phyloP scores from a whole-genome alignment of 352 stramenopile genomes.

The Plasmopara viticola region DNA sequence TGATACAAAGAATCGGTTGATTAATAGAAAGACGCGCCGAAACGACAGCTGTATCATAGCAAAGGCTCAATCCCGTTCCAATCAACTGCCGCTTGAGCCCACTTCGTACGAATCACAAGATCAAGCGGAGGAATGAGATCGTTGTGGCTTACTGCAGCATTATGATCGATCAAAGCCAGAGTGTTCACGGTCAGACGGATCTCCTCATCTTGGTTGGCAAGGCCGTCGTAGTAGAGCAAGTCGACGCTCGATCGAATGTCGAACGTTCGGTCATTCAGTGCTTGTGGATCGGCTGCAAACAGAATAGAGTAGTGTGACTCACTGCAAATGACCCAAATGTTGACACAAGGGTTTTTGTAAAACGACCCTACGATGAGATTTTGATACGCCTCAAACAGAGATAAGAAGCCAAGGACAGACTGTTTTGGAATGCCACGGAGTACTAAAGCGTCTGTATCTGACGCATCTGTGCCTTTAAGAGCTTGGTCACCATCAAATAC shows the following conservation, averaged over 20 bases:
- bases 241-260: slow-evolving; percentile 43
- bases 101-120: slow-evolving; percentile 87
- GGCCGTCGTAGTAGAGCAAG: slow-evolving; percentile 85
- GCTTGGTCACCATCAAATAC: slow-evolving; percentile 90
- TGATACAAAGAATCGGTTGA: too few relatives aligned
- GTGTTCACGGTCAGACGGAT: slow-evolving; percentile 59
- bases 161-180: slow-evolving; percentile 21
- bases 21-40: too few relatives aligned
- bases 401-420: slow-evolving; percentile 80
- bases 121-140: slow-evolving; percentile 83
- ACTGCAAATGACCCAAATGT: slow-evolving; percentile 89
- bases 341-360: slow-evolving; percentile 68
- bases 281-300: slow-evolving; percentile 36
- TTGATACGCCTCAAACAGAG: slow-evolving; percentile 89
- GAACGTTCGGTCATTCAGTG: slow-evolving; percentile 26
- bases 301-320: slow-evolving; percentile 91
- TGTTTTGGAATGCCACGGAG: slow-evolving; percentile 61
- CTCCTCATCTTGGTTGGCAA: slow-evolving; percentile 85
- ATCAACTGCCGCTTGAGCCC: slow-evolving; percentile 62
- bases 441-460: slow-evolving; percentile 55
- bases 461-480: slow-evolving; percentile 48
- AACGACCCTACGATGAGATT: slow-evolving; percentile 79
- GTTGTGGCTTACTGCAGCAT: slow-evolving; percentile 30
- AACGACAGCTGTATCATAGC: slow-evolving; percentile 33
- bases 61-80: slow-evolving; percentile 87